phyloP scores from a whole-genome alignment of 208 protist species.

The Trypanosoma boissoni region DNA sequence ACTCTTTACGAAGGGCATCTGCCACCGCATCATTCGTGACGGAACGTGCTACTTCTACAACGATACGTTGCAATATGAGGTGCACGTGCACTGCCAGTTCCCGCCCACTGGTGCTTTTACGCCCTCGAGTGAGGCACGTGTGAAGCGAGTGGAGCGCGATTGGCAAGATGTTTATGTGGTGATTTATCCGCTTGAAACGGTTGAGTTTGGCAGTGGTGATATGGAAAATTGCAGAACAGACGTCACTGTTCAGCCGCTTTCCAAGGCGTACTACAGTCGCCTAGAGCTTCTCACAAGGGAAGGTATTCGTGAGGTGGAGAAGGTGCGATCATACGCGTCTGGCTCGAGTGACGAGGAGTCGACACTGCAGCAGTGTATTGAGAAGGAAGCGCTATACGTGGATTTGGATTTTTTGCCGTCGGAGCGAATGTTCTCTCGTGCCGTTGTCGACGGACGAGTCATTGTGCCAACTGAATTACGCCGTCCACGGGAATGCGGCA shows the following conservation, averaged over 20 bases:
- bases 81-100: constrained; percentile 37
- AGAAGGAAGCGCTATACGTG: neutral
- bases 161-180: constrained; percentile 28
- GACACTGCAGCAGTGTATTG: constrained; percentile 3
- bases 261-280: too few species aligned
- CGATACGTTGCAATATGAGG: constrained; percentile 58
- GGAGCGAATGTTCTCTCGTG: constrained; percentile 25
- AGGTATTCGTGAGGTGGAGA: too few species aligned
- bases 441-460: constrained; percentile 2
- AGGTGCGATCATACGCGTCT: too few species aligned
- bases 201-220: constrained; percentile 14
- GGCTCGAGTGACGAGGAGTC: constrained; percentile 1
- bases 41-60: constrained; percentile 70
- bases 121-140: constrained; percentile 22
- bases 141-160: constrained; percentile 31
- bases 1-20: constrained; percentile 5
- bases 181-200: constrained; percentile 54
- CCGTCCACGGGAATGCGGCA: neutral
- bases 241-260: neutral
- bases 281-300: too few species aligned
- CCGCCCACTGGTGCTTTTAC: neutral
- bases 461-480: constrained; percentile 1
- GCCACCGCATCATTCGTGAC: constrained; percentile 4
- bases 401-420: neutral
- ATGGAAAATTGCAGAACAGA: neutral